Evolutionary conservation across 176 grass and related monocot genomes (phyloP).

Genomic region (Zoysia japonica): DNA sequence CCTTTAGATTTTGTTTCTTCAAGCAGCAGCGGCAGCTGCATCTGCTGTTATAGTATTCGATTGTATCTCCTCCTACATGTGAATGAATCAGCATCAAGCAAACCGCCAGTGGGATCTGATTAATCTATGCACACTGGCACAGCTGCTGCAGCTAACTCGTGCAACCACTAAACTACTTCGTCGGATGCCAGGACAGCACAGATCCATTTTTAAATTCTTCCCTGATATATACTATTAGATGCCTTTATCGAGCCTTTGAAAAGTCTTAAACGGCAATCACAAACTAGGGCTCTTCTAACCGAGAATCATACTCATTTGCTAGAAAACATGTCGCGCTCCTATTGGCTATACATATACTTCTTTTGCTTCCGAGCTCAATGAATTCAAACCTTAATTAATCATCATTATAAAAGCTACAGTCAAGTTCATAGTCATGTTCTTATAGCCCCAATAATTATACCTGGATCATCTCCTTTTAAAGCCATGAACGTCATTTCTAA

Average conservation of each 20-base stretch:
- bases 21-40: conserved; percentile 20
- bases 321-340: background rate
- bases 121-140: conserved; percentile 43
- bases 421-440: conserved; percentile 4
- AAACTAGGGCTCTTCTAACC: conserved; percentile 18
- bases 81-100: conserved; percentile 47
- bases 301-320: background rate
- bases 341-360: background rate
- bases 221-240: conserved; percentile 21
- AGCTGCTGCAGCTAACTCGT: conserved; percentile 48
- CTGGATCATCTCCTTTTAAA: conserved; percentile 20
- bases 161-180: conserved; percentile 48
- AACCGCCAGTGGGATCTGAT: conserved; percentile 40
- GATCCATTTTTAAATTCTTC: conserved; percentile 39
- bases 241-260: conserved; percentile 42
- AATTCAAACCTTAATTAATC: conserved; percentile 16
- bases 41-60: conserved; percentile 29
- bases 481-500: conserved; percentile 52
- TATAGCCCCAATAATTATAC: conserved; percentile 16
- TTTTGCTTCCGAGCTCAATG: conserved; percentile 9
- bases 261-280: conserved; percentile 33
- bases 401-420: background rate
- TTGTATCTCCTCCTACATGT: conserved; percentile 25
- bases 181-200: conserved; percentile 38
- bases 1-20: conserved; percentile 21